Conservation (phyloP, 2,329 filamentous ascomycete genomes). For the Coniochaeta sp. region DNA sequence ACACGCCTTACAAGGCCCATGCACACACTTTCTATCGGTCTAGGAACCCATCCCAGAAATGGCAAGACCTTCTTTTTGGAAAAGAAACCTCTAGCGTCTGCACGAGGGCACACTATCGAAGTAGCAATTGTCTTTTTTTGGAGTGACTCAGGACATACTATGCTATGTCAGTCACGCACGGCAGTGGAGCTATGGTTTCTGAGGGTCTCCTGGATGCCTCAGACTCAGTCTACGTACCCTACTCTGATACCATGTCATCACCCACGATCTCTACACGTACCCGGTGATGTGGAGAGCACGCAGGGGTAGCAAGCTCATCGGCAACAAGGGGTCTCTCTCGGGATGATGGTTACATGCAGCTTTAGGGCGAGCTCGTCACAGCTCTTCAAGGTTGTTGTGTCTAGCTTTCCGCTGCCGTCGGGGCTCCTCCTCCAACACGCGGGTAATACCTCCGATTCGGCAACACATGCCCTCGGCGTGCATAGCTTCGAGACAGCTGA, state of each 20-base stretch:
- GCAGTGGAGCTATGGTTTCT: background rate
- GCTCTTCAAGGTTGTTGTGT: conserved; percentile 20
- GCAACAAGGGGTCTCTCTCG: background rate
- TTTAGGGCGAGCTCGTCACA: conserved; percentile 8
- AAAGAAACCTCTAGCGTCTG: background rate
- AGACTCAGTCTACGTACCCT: background rate
- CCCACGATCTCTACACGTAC: background rate
- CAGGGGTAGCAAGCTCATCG: background rate
- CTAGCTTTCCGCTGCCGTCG: conserved; percentile 21
- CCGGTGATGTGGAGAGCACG: background rate
- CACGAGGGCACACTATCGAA: background rate
- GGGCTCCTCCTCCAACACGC: conserved; percentile 13
- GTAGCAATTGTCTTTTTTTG: background rate
- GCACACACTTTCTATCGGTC: background rate
- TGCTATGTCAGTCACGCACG: background rate
- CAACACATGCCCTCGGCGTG: conserved; percentile 1
- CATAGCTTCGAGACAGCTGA: conserved; percentile 1
- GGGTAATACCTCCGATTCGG: conserved; percentile 23
- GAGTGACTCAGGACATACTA: background rate
- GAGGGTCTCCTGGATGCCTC: background rate
- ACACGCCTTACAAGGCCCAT: background rate
- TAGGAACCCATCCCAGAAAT: background rate
- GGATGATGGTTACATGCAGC: background rate
- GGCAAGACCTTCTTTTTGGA: background rate
- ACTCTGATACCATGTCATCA: background rate